Conservation (phyloP, 2,329 filamentous ascomycete genomes). For the Colletotrichum zoysiae region DNA sequence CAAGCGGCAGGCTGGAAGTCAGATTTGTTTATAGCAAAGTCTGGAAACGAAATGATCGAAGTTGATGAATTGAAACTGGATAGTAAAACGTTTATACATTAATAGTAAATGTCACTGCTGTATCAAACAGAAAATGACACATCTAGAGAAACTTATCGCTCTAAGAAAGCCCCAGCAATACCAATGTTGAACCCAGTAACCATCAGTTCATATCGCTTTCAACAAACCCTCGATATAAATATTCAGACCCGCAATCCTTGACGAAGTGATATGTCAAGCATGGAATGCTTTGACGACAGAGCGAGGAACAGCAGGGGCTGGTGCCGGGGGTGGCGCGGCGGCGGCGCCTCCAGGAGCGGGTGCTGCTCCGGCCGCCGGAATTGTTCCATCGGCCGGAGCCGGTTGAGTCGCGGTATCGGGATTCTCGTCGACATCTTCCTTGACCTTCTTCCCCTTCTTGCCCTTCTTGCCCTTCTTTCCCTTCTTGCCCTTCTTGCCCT, state of each 20-base stretch:
- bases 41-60: too few relatives aligned
- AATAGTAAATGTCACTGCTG: neutral
- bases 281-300: constrained; percentile 11
- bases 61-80: too few relatives aligned
- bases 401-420: constrained; percentile 5
- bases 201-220: neutral
- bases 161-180: neutral
- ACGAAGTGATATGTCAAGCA: neutral
- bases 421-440: constrained; percentile 9
- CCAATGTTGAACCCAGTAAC: constrained; percentile 33
- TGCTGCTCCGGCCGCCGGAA: constrained; percentile 10
- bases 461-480: constrained; percentile 32
- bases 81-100: constrained; percentile 1
- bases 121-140: constrained; percentile 13
- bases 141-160: neutral
- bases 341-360: constrained; percentile 3
- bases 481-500: constrained; percentile 39
- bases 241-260: neutral
- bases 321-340: neutral
- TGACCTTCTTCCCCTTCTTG: constrained; percentile 25
- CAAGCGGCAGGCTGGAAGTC: neutral
- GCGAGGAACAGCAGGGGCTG: constrained; percentile 1
- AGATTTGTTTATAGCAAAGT: neutral
- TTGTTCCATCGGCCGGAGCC: neutral
- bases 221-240: neutral